Conservation (phyloP, 2,329 filamentous ascomycete genomes). For the Aspergillus felis region DNA sequence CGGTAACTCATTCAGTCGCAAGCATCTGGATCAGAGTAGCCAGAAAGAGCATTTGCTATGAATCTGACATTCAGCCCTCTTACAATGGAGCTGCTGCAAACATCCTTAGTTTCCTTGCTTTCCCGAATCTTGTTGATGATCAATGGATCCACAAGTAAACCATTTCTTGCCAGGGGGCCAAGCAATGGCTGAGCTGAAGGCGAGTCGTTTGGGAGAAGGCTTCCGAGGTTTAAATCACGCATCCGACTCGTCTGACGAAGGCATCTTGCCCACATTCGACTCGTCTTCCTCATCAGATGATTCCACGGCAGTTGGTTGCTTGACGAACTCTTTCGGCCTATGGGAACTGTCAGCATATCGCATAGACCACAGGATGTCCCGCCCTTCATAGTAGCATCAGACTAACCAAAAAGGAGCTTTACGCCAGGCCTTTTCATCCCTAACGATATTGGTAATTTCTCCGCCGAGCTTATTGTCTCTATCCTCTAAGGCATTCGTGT, state of each 20-base stretch:
- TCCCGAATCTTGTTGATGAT: not conserved
- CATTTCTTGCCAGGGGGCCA: not conserved
- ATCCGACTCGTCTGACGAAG: conserved; percentile 74
- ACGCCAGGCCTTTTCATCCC: conserved; percentile 87
- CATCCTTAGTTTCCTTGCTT: not conserved
- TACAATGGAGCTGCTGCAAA: not conserved
- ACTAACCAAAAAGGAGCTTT: conserved; percentile 80
- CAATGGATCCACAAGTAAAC: not conserved
- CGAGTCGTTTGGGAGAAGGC: not conserved
- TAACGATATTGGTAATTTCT: conserved; percentile 88
- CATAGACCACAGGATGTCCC: not conserved
- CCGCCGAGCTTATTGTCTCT: conserved; percentile 75
- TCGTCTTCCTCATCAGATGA: conserved; percentile 74
- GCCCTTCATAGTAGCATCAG: not conserved
- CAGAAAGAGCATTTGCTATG: conserved; percentile 22
- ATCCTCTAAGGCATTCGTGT: conserved; percentile 62
- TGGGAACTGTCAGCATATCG: conserved; percentile 10
- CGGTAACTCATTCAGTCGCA: conserved; percentile 30
- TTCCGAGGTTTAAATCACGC: conserved; percentile 45
- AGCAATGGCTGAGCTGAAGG: not conserved
- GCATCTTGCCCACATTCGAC: conserved; percentile 79
- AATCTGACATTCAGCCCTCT: conserved; percentile 4
- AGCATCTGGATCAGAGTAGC: conserved; percentile 11
- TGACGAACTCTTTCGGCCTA: conserved; percentile 78
- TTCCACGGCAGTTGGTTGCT: conserved; percentile 55